phyloP scores from a whole-genome alignment of 495 filamentous ascomycete genomes.

The Friedmanniomyces simplex region DNA sequence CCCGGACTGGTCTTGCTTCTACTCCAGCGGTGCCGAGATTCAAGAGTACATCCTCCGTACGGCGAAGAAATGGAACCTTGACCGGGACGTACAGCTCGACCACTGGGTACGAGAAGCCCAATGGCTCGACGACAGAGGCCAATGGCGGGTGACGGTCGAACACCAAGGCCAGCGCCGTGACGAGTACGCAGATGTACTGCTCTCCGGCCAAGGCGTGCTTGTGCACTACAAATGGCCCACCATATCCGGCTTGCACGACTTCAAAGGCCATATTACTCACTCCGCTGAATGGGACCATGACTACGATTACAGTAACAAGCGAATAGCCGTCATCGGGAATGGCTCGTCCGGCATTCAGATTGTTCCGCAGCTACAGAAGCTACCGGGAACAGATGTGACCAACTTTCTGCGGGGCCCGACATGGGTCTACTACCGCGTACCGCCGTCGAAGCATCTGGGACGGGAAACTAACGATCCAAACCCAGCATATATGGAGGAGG shows the following conservation, averaged over 20 bases:
- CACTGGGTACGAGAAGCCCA: conserved; percentile 19
- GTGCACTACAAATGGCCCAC: conserved; percentile 12
- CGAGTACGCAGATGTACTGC: conserved; percentile 22
- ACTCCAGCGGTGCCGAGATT: conserved; percentile 24
- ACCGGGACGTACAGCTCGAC: conserved; percentile 24
- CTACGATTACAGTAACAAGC: conserved; percentile 19
- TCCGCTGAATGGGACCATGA: conserved; percentile 20
- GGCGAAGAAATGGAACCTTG: conserved; percentile 11
- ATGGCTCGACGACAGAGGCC: conserved; percentile 19
- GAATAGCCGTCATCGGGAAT: conserved; percentile 22
- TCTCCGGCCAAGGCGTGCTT: conserved; percentile 28
- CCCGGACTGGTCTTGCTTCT: conserved; percentile 22
- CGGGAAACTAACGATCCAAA: conserved; percentile 11
- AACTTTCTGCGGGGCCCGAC: neutral
- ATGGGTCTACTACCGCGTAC: conserved; percentile 5
- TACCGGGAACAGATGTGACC: conserved; percentile 11
- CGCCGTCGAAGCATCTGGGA: conserved; percentile 16
- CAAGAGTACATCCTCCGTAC: conserved; percentile 23
- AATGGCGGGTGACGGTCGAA: neutral
- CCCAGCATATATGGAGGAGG: conserved; percentile 12
- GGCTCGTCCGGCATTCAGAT: conserved; percentile 19
- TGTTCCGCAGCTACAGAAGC: conserved; percentile 21
- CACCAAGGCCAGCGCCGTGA: conserved; percentile 2
- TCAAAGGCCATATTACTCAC: conserved; percentile 16
- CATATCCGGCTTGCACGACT: conserved; percentile 12